Base-by-base conservation (phyloP, 257 asterid species). In the Solanum pimpinellifolium region DNA sequence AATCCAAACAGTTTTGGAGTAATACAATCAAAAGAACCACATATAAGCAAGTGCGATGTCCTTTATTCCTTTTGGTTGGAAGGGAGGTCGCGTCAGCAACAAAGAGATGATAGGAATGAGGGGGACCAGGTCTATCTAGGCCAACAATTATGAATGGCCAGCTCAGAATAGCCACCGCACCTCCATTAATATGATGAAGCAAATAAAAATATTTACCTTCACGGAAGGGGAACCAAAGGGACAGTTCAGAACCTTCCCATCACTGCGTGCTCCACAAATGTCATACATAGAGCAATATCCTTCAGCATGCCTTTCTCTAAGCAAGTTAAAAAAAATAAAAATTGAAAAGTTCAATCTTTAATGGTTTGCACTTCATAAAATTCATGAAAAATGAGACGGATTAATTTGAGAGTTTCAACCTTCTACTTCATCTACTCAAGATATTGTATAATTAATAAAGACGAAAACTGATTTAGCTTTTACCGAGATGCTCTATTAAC, bases 161-260 rank as follows among this genome's bases (percentile, higher is more conserved):
- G 69, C 13, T 81, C 68, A 81, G 85, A 29, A 31, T 47, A 49
- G 69, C 69, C 69, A 47, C 85, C 68, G 6, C 5, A 81, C 46
- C 46, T 81, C 46, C 65, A 81, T 81, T 31, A 49, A 49, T 18
- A 49, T 6, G 69, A 81, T 81, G 46, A 81, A 11, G 69, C 85
- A 49, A 81, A 81, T 81, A 81, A 81, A 46, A 49, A 9, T 52
- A 89, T 88, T 37, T 88, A 97, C 99, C 98, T 92, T 93, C 88
- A 93, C 93, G 60, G 99, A 65, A 4, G 97, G 96, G 35, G 92
- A 87, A 88, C 96, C 94, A 81, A 93, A 87, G 44, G 99, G 98
- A 92, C 99, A 97, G 91, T 97, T 95, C 66, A 97, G 91, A 27
- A 95, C 93, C 94, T 97, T 97, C 47, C 96, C 96, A 87, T 97